Evolutionary conservation across 306 rosid genomes (phyloP), one percentile per base, ranked within the genome.

Genomic region (Cicer pinnatifidum): DNA sequence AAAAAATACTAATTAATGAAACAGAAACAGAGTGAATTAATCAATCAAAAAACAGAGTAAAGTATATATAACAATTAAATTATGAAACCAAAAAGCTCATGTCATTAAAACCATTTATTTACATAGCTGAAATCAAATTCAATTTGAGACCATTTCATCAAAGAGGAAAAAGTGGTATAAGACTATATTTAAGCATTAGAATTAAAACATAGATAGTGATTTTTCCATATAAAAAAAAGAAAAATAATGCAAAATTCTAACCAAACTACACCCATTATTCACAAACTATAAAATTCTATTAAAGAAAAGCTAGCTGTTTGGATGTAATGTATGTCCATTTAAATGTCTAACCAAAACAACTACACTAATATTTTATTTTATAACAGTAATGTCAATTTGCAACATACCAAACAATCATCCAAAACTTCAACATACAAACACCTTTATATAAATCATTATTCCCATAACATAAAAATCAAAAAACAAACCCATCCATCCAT

Each of bases 361-460:
- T 62, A 13, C 6, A 4, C 1, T 6, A 69, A 69, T 75, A 75
- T 61, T 68, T 59, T 75, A 75, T 61, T 68, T 59, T 61, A 67
- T 9, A 0, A 39, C 20, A 67, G 37, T n/a, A 71, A 78, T 73
- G 69, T 60, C 75, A 79, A 75, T 68, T 71, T 54, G 72, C 88
- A 79, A 46, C 50, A 23, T 75, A 82, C 74, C 80, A 73, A 56
- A 59, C 43, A 11, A 59, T 59, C 70, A 16, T 38, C 8, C 10
- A 12, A 80, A 11, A 10, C 4, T 38, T 58, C 68, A 28, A 72
- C 67, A 60, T 46, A 9, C 68, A 72, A 44, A 6, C 43, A 53
- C 75, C 9, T 28, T 28, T 58, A 67, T 83, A 89, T 82, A 90
- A 61, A 69, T 11, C 82, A 35, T 51, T 19, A 39, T 38, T 54